A percentile compares a stretch with the other conserved stretches of the same genome.
phyloP scores from a whole-genome alignment of 306 rosid species.

The Fagus crenata region DNA sequence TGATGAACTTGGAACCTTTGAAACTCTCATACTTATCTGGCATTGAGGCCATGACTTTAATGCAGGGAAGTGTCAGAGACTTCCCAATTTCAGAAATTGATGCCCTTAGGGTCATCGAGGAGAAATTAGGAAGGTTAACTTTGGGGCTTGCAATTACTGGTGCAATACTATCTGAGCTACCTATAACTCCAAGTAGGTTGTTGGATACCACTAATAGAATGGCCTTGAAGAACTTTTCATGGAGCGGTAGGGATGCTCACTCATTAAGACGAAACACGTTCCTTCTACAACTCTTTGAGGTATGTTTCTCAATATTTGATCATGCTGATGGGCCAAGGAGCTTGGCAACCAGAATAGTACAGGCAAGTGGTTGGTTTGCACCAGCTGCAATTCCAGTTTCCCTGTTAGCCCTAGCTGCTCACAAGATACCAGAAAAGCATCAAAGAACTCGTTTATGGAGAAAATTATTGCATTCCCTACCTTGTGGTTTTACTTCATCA shows the following conservation, averaged over 20 bases:
- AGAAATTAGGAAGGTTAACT: constrained; percentile 68
- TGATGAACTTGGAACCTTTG: constrained; percentile 83
- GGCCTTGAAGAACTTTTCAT: constrained; percentile 70
- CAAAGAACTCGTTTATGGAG: constrained; percentile 50
- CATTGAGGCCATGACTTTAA: constrained; percentile 74
- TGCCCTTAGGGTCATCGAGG: constrained; percentile 77
- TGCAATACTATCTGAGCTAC: constrained; percentile 76
- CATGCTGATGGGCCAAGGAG: constrained; percentile 86
- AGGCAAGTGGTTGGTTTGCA: constrained; percentile 86
- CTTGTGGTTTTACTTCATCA: constrained; percentile 65
- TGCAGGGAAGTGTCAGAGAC: constrained; percentile 67
- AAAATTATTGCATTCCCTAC: constrained; percentile 44
- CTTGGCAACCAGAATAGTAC: constrained; percentile 85
- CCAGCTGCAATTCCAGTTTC: constrained; percentile 67
- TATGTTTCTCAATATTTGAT: constrained; percentile 87
- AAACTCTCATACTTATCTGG: constrained; percentile 79
- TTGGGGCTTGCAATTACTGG: constrained; percentile 73
- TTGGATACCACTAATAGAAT: constrained; percentile 80
- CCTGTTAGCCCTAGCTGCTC: constrained; percentile 62
- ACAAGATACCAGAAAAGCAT: constrained; percentile 64
- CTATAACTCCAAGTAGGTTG: constrained; percentile 74
- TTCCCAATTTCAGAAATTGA: constrained; percentile 65
- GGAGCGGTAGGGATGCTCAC: constrained; percentile 62
- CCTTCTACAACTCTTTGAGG: constrained; percentile 79
- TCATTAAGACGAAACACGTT: constrained; percentile 55